These are phyloP conservation scores for Malus hybrid DNA, from an alignment of 331 rosid genomes.

Conservation along the genomic window DNA sequence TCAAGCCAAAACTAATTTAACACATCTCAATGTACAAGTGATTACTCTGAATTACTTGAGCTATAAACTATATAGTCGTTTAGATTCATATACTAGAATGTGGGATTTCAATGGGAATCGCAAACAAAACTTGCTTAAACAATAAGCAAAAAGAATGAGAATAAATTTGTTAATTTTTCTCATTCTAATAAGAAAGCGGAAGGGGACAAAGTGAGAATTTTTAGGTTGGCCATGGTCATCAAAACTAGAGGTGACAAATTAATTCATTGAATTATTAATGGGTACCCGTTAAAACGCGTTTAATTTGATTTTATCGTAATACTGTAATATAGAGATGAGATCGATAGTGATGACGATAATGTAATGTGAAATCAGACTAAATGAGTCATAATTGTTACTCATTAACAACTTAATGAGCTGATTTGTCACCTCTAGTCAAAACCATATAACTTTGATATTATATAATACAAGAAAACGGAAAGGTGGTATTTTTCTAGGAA, in stretches of 20 bases:
- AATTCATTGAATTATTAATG: too few species aligned
- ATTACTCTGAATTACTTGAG: neutral
- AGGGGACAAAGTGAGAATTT: neutral
- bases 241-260: neutral
- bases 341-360: too few species aligned
- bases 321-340: too few species aligned
- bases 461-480: neutral
- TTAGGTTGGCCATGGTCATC: neutral
- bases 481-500: neutral
- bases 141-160: neutral
- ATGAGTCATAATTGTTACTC: too few species aligned
- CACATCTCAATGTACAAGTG: neutral
- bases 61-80: too few species aligned
- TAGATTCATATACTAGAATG: neutral
- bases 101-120: neutral
- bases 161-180: neutral
- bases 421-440: too few species aligned
- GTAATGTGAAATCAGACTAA: too few species aligned
- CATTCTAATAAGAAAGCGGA: neutral
- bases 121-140: neutral
- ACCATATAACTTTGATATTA: too few species aligned
- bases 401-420: too few species aligned
- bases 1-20: neutral
- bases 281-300: too few species aligned
- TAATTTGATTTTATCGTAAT: too few species aligned